Base-by-base conservation (phyloP, 1,284 basidiomycete genomes). In the Naganishia cerealis region DNA sequence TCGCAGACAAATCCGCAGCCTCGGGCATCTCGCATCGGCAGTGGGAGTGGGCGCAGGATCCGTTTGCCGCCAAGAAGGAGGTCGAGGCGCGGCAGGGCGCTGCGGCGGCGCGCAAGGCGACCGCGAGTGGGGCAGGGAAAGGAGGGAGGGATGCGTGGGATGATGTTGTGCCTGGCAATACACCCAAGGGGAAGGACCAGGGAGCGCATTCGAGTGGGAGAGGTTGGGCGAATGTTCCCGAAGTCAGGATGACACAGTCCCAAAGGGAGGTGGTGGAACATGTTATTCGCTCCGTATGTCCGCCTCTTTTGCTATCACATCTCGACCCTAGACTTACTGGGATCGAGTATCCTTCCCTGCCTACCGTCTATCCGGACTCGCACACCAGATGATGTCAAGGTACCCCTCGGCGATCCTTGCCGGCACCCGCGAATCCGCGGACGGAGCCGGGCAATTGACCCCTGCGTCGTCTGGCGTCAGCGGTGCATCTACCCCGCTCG, bases 11-110 rank as follows among this genome's bases (percentile, higher is more conserved):
- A 72, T 88, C 88, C 71, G 81, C 81, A 24, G 83, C 84, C 1
- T 86, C 87, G 0, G 84, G 87, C 0, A 6, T 33, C 9, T n/a
- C 46, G 9, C 90, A 92, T 78, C 84, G 87, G 75, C 86, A 85
- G 61, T 94, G 92, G 92, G 88, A 91, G 85, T 94, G 90, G 77
- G 84, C 86, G n/a, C 81, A 86, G 7, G 91, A 94, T 80, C 92
- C 92, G 0, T 94, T 94, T 75, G 84, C 85, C 40, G 90, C 90
- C 9, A 84, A 84, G 69, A 86, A 86, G 72, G 83, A 84, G 70
- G 88, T 91, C 0, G 84, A 86, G 40, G 84, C 85, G 56, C 82
- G 89, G 54, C 89, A 90, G 75, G 83, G 81, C 2, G 57, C 54
- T 26, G 65, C 57, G 1, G 65, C 38, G 29, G 55, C 46, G 15